These are phyloP conservation scores for Rhipidocladum racemiflorum DNA, from an alignment of 176 grass and related monocot genomes.

Conservation along the genomic window DNA sequence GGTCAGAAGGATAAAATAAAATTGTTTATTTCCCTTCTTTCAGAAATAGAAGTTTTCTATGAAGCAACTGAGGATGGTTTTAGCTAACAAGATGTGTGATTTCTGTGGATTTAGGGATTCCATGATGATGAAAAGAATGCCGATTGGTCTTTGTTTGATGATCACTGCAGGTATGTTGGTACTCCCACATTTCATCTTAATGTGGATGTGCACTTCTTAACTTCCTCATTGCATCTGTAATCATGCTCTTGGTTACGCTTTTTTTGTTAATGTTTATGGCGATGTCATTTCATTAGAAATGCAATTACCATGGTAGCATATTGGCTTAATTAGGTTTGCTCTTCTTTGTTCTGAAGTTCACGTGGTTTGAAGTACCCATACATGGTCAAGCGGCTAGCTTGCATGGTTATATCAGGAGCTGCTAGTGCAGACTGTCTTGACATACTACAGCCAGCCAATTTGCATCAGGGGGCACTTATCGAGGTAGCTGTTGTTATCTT, in stretches of 20 bases:
- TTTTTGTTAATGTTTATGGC: neutral
- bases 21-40: neutral
- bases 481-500: conserved; percentile 45
- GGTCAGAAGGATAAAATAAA: neutral
- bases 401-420: conserved; percentile 80
- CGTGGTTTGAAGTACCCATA: conserved; percentile 47
- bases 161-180: conserved; percentile 39
- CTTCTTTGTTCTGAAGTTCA: conserved; percentile 23
- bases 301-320: neutral
- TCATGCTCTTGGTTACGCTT: neutral
- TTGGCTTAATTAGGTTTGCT: neutral
- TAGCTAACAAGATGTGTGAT: conserved; percentile 1
- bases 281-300: neutral
- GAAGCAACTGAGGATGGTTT: neutral
- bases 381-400: conserved; percentile 81
- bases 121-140: conserved; percentile 42
- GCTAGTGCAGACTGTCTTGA: conserved; percentile 57
- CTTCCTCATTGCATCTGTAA: neutral
- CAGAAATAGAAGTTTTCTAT: neutral
- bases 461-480: conserved; percentile 44
- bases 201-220: neutral
- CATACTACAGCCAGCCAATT: conserved; percentile 70
- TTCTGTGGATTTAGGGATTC: conserved; percentile 50
- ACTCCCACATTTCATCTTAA: neutral
- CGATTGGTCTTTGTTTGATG: conserved; percentile 54